Evolutionary conservation across 345 rosid genomes (phyloP), one percentile per base, ranked within the genome.

Genomic region (Mangifera indica): DNA sequence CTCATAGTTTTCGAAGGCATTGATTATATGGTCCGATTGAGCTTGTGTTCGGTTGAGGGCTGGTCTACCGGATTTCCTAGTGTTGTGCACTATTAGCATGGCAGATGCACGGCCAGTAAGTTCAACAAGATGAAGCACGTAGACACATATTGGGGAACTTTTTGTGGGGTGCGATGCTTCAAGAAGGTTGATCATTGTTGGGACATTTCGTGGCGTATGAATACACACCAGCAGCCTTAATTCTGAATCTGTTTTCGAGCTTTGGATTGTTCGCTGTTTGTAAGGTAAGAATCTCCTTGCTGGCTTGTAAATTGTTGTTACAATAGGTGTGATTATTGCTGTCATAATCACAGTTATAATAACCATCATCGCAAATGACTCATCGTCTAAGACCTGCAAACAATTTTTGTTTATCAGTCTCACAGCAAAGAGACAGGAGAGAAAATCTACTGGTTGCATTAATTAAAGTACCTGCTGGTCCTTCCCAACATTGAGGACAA

Each of bases 21-120:
- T 81, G 70, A 95, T 90, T 80, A 92, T 95, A 72, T 92, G 98
- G 55, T 95, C 97, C 10, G 97, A 92, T 72, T 92, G 98, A 48
- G 99, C 97, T 81, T 92, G 99, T 8, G 97, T 92, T 72, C 93
- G 77, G 74, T 92, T 92, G 32, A 87, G 82, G 1, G 97, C 98
- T 0, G 93, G 87, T 15, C 87, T 75, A 40, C 96, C 97, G 1
- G 87, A 74, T 67, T 88, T 88, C 0, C 93, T 76, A 13, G 97
- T 89, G 73, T 84, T 89, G 66, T 95, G 99, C 26, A 92, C 97
- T 24, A 91, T 91, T 44, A 95, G 81, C 98, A 95, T 91, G 42
- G 99, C 98, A 0, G 99, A 92, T 40, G 99, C 97, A 12, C 94
- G 87, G 0, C 98, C 99, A 0, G 99, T 95, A 72, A 95, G 98